These are phyloP conservation scores for Boletus hoseneyae DNA, from an alignment of 1,284 basidiomycete species.

Conservation along the genomic window DNA sequence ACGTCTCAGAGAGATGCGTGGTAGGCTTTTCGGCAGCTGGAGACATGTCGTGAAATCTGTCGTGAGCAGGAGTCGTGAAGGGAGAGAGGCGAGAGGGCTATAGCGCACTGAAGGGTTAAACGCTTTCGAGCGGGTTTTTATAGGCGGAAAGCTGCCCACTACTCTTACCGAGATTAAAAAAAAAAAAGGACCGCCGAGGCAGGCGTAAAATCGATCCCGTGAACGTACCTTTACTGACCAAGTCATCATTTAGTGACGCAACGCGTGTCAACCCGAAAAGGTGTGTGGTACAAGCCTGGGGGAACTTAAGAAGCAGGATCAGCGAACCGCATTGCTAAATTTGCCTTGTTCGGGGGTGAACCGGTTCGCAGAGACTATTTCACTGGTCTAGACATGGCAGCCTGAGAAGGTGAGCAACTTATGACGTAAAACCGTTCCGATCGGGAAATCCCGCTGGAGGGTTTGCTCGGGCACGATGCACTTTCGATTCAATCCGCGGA, in stretches of 20 bases:
- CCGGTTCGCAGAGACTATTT: background rate
- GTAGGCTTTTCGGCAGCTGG: conserved; percentile 15
- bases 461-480: too few species aligned
- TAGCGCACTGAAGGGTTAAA: background rate
- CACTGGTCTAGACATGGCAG: too few species aligned
- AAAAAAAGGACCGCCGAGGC: conserved; percentile 1
- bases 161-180: conserved; percentile 6
- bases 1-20: conserved; percentile 18
- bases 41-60: conserved; percentile 24
- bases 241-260: conserved; percentile 11
- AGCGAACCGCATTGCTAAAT: background rate
- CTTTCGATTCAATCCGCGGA: too few species aligned
- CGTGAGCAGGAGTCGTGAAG: conserved; percentile 1
- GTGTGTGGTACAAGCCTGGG: too few species aligned
- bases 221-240: background rate
- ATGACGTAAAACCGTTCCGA: background rate
- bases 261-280: background rate
- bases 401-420: background rate
- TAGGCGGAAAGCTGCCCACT: conserved; percentile 9
- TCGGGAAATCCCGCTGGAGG: background rate
- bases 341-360: background rate
- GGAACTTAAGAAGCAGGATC: too few species aligned
- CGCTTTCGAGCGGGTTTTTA: conserved; percentile 20
- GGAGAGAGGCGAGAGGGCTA: background rate
- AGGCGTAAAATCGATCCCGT: background rate